Conservation (phyloP, 257 asterid species). For the Nicotiana sylvestris region DNA sequence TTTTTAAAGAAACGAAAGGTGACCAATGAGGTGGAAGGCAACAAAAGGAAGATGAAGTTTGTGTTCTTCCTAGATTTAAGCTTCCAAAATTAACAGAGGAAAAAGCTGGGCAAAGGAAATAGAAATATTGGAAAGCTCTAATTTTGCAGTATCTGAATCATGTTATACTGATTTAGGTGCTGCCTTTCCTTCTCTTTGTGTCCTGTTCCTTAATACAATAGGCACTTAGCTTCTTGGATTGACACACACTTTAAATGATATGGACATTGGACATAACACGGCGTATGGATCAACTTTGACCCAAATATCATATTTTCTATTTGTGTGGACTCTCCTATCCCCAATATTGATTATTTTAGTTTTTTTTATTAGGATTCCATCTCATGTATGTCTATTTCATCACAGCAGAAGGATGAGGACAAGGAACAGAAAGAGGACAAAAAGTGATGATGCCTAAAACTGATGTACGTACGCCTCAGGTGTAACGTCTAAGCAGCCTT, state of each 20-base stretch:
- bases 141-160: background rate
- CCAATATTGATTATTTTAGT: background rate
- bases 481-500: background rate
- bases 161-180: background rate
- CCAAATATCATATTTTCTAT: background rate
- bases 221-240: background rate
- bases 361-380: background rate
- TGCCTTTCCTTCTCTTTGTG: background rate
- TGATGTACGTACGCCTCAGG: background rate
- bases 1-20: background rate
- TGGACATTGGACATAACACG: background rate
- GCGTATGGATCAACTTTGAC: background rate
- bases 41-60: background rate
- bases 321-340: background rate
- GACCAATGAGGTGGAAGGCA: background rate
- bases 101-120: background rate
- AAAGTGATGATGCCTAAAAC: conserved; percentile 5
- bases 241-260: background rate
- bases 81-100: background rate
- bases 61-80: background rate
- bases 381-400: background rate
- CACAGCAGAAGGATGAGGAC: background rate
- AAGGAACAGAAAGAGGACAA: conserved; percentile 8
- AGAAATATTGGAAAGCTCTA: background rate
- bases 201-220: background rate